A percentile compares a stretch with the other conserved stretches of the same genome.
Conservation (phyloP, 2,329 filamentous ascomycete genomes). For the Aspergillus pseudoterreus region DNA sequence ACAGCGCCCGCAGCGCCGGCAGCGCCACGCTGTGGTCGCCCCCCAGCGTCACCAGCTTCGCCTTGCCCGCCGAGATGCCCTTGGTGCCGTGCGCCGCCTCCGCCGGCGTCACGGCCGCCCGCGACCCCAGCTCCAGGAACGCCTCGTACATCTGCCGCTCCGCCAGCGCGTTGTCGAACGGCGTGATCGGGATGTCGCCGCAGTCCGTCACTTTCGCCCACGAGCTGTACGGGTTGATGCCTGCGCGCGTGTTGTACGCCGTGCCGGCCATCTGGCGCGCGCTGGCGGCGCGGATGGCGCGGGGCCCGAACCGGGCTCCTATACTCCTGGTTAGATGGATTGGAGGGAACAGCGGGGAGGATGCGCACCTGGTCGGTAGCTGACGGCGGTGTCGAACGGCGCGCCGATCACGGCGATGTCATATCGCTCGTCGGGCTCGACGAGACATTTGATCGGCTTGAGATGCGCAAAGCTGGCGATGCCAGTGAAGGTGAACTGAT, state of each 20-base stretch:
- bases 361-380: conserved; percentile 59
- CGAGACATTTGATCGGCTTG: conserved; percentile 64
- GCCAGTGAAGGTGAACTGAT: conserved; percentile 64
- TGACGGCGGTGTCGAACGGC: conserved; percentile 71
- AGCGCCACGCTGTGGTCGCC: conserved; percentile 71
- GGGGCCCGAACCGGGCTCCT: conserved; percentile 77
- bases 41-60: conserved; percentile 65
- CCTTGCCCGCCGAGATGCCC: conserved; percentile 34
- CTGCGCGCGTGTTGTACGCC: conserved; percentile 77
- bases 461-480: conserved; percentile 74
- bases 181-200: conserved; percentile 83
- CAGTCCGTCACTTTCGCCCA: conserved; percentile 83
- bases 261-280: conserved; percentile 75
- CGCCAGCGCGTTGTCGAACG: conserved; percentile 80
- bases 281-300: conserved; percentile 80
- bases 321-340: conserved; percentile 7
- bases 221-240: conserved; percentile 75
- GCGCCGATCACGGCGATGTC: conserved; percentile 71
- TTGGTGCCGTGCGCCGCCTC: conserved; percentile 23
- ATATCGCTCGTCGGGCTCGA: conserved; percentile 59
- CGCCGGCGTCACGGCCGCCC: conserved; percentile 34
- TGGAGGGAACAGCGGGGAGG: no score
- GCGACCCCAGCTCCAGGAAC: conserved; percentile 63
- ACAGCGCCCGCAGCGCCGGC: conserved; percentile 64
- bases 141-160: conserved; percentile 80